phyloP scores from a whole-genome alignment of 1,284 basidiomycete genomes.

The Ganoderma lingzhi region DNA sequence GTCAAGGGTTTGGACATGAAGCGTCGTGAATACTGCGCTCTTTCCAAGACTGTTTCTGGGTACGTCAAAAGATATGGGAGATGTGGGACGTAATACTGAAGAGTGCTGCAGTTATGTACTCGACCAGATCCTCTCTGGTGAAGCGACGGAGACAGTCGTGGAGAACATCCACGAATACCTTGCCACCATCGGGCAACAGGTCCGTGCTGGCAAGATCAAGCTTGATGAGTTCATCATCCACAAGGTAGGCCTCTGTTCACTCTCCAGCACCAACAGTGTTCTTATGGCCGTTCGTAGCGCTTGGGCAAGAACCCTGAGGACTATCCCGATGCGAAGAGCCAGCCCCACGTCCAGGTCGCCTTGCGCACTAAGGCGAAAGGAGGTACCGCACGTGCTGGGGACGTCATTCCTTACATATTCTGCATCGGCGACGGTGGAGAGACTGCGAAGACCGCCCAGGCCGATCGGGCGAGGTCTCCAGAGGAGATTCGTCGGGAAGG shows the following conservation, averaged over 20 bases:
- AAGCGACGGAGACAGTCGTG: slow-evolving; percentile 90
- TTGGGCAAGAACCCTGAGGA: slow-evolving; percentile 95
- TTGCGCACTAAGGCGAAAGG: slow-evolving; percentile 91
- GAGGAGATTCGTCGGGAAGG: slow-evolving; percentile 87
- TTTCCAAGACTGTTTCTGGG: slow-evolving; percentile 95
- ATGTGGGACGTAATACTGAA: neutral
- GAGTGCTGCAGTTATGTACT: slow-evolving; percentile 76
- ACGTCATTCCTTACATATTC: slow-evolving; percentile 97
- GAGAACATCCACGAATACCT: slow-evolving; percentile 96
- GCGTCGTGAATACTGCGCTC: slow-evolving; percentile 91
- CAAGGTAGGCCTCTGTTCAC: slow-evolving; percentile 64
- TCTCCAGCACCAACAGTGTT: neutral
- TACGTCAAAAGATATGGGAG: slow-evolving; percentile 49
- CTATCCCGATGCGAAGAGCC: slow-evolving; percentile 94
- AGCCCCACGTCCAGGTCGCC: slow-evolving; percentile 98
- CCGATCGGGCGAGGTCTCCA: slow-evolving; percentile 92
- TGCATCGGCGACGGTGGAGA: slow-evolving; percentile 85
- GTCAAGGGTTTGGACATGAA: slow-evolving; percentile 99
- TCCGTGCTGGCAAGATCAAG: slow-evolving; percentile 81
- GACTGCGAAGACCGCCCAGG: slow-evolving; percentile 80
- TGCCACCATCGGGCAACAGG: slow-evolving; percentile 73
- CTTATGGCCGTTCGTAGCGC: slow-evolving; percentile 57
- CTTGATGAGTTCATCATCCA: slow-evolving; percentile 95
- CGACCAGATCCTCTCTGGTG: slow-evolving; percentile 91
- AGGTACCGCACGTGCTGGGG: slow-evolving; percentile 82